Evolutionary conservation across 345 rosid species (phyloP), one percentile per base, ranked within the genome.

Genomic region (Gossypium bickii): DNA sequence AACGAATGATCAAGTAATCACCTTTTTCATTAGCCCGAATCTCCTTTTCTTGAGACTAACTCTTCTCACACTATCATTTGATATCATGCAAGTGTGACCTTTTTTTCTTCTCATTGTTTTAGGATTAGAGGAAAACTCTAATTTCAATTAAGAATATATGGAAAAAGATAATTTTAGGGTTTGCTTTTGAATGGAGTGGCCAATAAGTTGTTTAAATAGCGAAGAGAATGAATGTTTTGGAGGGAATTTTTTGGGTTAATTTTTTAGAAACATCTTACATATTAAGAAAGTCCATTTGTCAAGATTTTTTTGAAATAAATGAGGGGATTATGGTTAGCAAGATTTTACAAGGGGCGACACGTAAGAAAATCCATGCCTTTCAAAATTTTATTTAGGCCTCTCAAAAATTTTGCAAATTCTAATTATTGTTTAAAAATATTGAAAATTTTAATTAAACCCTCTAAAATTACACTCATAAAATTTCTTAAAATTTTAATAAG

Each of bases 1-100:
- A 89, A 0, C 83, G 61, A 4, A 70, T 79, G 51, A 74, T 79
- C 7, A 87, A 68, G 29, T 89, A 89, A 13, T 75, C 71, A 82
- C 85, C 71, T 87, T 89, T 61, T 85, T 85, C 48, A 85, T 2
- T 15, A 89, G 60, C 45, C 86, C 89, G 2, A 9, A 13, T 60
- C 80, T 80, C 70, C 85, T 85, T 68, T 87, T 85, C 77, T 74
- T 85, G 9, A 85, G 83, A 76, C 87, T 80, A n/a, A 83, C 82
- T 80, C 66, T 87, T 38, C 88, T 81, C 1, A 82, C 86, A 25
- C 27, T 64, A 6, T 82, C 85, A 74, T 76, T 84, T 41, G 4
- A 82, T 8, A 87, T 81, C 77, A 80, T 11, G 22, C 76, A 56
- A 85, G 87, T 45, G 79, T 79, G 62, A 89, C 80, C 80, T 78